These are phyloP conservation scores for Nitzschia sp. DNA, from an alignment of 108 stramenopile genomes.

Conservation along the genomic window DNA sequence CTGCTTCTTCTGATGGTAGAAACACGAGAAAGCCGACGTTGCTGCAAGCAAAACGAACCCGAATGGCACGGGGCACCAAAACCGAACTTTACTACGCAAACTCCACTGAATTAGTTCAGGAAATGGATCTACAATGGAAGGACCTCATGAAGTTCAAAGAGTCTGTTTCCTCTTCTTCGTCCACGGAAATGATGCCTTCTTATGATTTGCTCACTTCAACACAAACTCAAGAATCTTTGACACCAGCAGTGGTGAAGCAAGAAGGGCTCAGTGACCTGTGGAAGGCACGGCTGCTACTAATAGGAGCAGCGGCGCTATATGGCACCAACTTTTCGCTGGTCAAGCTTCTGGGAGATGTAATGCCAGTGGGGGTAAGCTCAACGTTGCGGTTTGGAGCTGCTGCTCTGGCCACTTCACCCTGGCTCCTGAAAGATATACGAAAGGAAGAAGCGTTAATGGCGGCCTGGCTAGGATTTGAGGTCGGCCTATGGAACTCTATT, in stretches of 20 bases:
- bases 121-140: constrained; percentile 1
- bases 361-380: constrained; percentile 64
- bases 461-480: constrained; percentile 77
- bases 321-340: constrained; percentile 87
- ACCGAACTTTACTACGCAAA: background rate
- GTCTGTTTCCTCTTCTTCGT: background rate
- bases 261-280: background rate
- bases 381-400: constrained; percentile 78
- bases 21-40: background rate
- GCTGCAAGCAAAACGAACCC: too few species aligned
- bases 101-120: background rate
- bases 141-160: background rate
- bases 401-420: constrained; percentile 64
- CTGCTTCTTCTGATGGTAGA: background rate
- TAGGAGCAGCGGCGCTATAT: constrained; percentile 73
- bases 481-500: constrained; percentile 79
- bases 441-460: constrained; percentile 35
- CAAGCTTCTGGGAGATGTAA: constrained; percentile 62
- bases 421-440: constrained; percentile 42
- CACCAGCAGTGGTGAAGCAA: background rate
- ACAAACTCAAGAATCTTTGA: background rate
- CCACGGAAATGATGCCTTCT: background rate
- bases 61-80: too few species aligned
- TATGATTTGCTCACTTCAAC: background rate
- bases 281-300: constrained; percentile 58